Conservation (phyloP, 2,329 filamentous ascomycete genomes). For the Penicillium occitanis region DNA sequence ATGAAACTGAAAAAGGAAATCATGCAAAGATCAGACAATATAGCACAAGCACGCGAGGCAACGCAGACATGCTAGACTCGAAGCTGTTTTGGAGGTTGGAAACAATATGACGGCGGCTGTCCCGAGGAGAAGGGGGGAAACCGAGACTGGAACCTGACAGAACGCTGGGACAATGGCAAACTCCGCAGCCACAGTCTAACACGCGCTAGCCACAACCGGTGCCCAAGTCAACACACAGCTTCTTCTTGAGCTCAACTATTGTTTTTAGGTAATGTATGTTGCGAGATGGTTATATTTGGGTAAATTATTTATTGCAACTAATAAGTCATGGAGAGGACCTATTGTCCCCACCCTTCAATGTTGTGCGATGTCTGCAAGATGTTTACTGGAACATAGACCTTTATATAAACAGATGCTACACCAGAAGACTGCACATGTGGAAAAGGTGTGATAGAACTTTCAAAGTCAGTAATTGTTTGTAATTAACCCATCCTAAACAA, state of each 20-base stretch:
- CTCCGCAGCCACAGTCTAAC: background rate
- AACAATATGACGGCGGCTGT: constrained; percentile 10
- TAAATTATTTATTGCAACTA: background rate
- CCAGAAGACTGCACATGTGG: background rate
- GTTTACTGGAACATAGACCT: background rate
- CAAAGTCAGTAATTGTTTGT: background rate
- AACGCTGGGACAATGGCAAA: background rate
- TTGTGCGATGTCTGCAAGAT: background rate
- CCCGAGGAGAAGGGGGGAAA: constrained; percentile 4
- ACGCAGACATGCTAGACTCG: constrained; percentile 16
- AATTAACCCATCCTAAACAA: background rate
- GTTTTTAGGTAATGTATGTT: background rate
- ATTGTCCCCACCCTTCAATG: no score
- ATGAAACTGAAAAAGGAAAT: constrained; percentile 11
- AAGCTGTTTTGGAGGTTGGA: constrained; percentile 8
- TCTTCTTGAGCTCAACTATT: background rate
- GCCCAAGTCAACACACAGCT: background rate
- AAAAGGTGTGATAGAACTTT: background rate
- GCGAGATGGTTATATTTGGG: background rate
- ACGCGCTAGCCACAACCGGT: constrained; percentile 16
- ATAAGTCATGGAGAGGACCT: background rate
- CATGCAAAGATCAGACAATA: background rate
- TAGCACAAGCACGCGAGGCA: background rate
- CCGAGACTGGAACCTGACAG: background rate
- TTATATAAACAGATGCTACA: background rate